These are phyloP conservation scores for Dunaliella sp. DNA, from an alignment of 139 green algal genomes.

Conservation along the genomic window DNA sequence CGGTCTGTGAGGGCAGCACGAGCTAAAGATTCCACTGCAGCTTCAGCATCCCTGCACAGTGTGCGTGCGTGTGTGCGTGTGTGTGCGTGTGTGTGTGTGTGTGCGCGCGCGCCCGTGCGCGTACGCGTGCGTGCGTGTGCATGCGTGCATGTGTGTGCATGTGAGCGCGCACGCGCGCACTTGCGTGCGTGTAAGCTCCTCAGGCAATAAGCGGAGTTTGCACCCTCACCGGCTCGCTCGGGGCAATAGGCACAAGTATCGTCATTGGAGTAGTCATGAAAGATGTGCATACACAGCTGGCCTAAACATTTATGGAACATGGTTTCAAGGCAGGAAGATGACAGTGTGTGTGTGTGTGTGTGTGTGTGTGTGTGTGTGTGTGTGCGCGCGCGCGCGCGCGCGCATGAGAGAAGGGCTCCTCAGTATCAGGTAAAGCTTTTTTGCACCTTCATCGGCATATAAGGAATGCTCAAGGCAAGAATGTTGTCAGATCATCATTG, in stretches of 20 bases:
- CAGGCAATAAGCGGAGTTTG: constrained; percentile 47
- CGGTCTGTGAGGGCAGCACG: constrained; percentile 47
- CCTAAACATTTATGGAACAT: too few species aligned
- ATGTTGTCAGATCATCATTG: neutral
- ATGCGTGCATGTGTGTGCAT: too few species aligned
- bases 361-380: neutral
- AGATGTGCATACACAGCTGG: too few species aligned
- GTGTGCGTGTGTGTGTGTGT: too few species aligned
- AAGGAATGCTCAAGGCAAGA: neutral
- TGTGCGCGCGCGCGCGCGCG: neutral
- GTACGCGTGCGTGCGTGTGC: too few species aligned
- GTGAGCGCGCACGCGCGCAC: too few species aligned
- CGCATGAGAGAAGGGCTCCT: neutral
- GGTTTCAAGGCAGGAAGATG: too few species aligned
- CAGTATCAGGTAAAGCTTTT: neutral
- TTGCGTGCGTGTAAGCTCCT: too few species aligned
- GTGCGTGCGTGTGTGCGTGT: neutral
- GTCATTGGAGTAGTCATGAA: constrained; percentile 20
- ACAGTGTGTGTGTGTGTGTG: too few species aligned
- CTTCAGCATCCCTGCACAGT: constrained; percentile 42
- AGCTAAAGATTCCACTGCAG: constrained; percentile 45
- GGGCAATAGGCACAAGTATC: constrained; percentile 12
- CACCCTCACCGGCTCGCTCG: constrained; percentile 12
- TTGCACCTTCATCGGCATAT: neutral
- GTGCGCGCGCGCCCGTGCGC: too few species aligned